Conservation (phyloP, 2,329 filamentous ascomycete genomes). For the Falciphora oryzae region DNA sequence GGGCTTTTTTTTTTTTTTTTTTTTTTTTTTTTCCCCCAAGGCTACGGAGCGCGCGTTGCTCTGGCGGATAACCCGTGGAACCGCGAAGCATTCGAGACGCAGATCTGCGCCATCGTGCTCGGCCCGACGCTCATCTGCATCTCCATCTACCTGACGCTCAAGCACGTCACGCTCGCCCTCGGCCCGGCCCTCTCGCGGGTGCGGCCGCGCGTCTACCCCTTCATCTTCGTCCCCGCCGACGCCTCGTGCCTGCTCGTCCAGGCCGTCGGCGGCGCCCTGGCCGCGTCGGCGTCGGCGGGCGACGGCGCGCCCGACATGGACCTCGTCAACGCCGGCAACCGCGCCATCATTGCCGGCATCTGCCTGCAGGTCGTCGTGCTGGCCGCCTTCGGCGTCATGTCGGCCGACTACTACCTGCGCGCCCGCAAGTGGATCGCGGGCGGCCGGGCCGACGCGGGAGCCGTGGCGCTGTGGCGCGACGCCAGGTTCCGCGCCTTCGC, state of each 20-base stretch:
- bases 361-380: constrained; percentile 48
- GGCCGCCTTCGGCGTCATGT: constrained; percentile 36
- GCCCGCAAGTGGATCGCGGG: constrained; percentile 21
- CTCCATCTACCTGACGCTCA: constrained; percentile 58
- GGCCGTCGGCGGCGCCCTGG: constrained; percentile 51
- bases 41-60: constrained; percentile 47
- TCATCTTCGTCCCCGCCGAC: constrained; percentile 55
- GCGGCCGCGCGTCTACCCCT: constrained; percentile 45
- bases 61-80: constrained; percentile 51
- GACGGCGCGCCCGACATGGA: constrained; percentile 25
- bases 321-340: constrained; percentile 41
- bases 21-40: constrained; percentile 23
- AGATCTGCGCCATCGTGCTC: constrained; percentile 54
- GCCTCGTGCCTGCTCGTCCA: constrained; percentile 53
- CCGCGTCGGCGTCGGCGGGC: constrained; percentile 37
- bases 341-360: constrained; percentile 48
- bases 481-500: constrained; percentile 37
- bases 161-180: constrained; percentile 48
- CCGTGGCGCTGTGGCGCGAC: constrained; percentile 34
- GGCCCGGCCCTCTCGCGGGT: constrained; percentile 45
- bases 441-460: constrained; percentile 25
- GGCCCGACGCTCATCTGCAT: constrained; percentile 57
- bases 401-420: constrained; percentile 39
- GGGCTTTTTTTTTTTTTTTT: background rate
- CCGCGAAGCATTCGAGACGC: constrained; percentile 47